A percentile compares a stretch with the other conserved stretches of the same genome.
phyloP scores from a whole-genome alignment of 1,284 basidiomycete genomes.

The Cutaneotrichosporon dermatis region DNA sequence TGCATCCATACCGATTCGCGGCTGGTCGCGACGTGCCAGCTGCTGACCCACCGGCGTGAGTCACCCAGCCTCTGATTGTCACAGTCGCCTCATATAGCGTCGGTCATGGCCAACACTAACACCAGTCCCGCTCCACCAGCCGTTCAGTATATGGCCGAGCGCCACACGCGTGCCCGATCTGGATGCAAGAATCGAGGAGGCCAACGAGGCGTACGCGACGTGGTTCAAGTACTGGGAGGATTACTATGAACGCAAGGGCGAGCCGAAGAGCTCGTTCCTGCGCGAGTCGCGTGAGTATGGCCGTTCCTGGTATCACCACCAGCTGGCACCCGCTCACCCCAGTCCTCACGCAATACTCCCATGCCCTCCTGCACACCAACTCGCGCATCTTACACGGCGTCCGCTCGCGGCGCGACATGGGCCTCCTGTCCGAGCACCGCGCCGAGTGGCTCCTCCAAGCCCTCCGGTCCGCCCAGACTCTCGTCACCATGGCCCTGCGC shows the following conservation, averaged over 20 bases:
- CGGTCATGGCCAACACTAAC: neutral
- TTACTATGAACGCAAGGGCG: slow-evolving; percentile 19
- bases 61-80: neutral
- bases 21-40: slow-evolving; percentile 69
- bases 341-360: slow-evolving; percentile 20
- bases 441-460: slow-evolving; percentile 25
- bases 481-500: slow-evolving; percentile 27
- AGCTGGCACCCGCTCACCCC: slow-evolving; percentile 2
- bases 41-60: slow-evolving; percentile 37
- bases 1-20: slow-evolving; percentile 85
- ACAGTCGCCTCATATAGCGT: no score
- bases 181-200: slow-evolving; percentile 37
- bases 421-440: slow-evolving; percentile 23
- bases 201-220: slow-evolving; percentile 31
- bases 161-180: slow-evolving; percentile 32
- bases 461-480: slow-evolving; percentile 24
- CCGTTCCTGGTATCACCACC: no score
- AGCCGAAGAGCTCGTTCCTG: slow-evolving; percentile 12
- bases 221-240: slow-evolving; percentile 47
- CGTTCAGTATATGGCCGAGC: slow-evolving; percentile 32
- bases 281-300: slow-evolving; percentile 11
- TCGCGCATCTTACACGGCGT: slow-evolving; percentile 32
- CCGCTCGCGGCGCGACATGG: slow-evolving; percentile 27
- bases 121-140: slow-evolving; percentile 36
- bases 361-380: slow-evolving; percentile 30